Evolutionary conservation across 2,329 filamentous ascomycete genomes (phyloP).

Genomic region (Phaeosphaeria sp.): DNA sequence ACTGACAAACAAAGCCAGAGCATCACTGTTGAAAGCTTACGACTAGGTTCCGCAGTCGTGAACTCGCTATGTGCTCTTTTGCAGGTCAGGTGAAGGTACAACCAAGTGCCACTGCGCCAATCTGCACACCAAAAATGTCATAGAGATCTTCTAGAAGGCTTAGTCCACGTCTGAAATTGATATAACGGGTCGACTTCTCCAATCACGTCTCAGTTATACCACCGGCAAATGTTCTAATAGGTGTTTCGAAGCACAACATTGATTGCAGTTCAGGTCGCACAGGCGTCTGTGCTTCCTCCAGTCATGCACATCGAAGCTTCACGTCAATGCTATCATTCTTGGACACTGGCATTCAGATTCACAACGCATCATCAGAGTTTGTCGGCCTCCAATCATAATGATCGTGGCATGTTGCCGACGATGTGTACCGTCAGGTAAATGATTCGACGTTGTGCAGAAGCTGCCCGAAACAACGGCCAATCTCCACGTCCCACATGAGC

Average conservation of each 20-base stretch:
- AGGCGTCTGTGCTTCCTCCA: background rate
- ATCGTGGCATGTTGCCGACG: background rate
- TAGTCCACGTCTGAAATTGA: background rate
- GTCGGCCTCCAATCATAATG: background rate
- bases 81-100: background rate
- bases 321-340: background rate
- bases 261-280: background rate
- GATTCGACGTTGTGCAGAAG: background rate
- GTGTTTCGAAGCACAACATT: background rate
- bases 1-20: background rate
- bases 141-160: background rate
- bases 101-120: background rate
- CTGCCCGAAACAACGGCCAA: background rate
- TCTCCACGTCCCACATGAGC: slow-evolving; percentile 3
- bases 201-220: background rate
- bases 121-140: background rate
- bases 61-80: background rate
- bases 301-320: background rate
- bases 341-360: background rate
- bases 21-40: background rate
- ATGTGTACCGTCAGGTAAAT: background rate
- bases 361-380: background rate
- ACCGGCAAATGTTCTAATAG: background rate
- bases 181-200: background rate
- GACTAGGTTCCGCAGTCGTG: background rate